Evolutionary conservation across 2,329 filamentous ascomycete genomes (phyloP), one percentile per base, ranked within the genome.

Genomic region (Cladophialophora bantiana): DNA sequence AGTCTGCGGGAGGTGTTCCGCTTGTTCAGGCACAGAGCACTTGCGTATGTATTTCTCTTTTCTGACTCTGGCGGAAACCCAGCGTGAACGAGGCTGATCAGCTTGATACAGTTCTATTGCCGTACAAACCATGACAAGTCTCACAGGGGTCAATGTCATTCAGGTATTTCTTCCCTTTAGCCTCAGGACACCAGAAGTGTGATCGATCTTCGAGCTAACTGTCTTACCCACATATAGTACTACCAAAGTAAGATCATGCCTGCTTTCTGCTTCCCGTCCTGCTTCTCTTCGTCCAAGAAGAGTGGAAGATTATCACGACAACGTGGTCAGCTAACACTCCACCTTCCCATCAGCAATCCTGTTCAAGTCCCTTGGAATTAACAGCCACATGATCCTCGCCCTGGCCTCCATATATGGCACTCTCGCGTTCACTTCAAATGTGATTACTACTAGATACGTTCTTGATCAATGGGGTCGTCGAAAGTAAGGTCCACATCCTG

Each of bases 71-170:
- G 2, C 20, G 45, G 18, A 35, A 15, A 12, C 12, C n/a, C 13
- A n/a, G 9, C 35, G 18, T 9, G 36, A 42, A 20, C 7, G 20
- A 31, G 12, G 35, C 59, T 42, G 85, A 86, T 60, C 82, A 79
- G 48, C 73, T 84, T 68, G 5, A 36, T 59, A 20, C 34, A 69
- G 67, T 7, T 86, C 80, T 75, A 90, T 87, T 53, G 89, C 88
- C 26, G 83, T 92, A 35, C 90, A 92, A 82, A 92, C 91, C 88
- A 91, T 92, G 89, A 90, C 92, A 79, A 89, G 91, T 80, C 72
- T 86, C 85, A 94, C 91, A 18, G 92, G 93, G 83, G 90, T 96
- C 81, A 96, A 96, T 85, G 96, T 94, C 81, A 92, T 95, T 84
- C 95, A 94, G 84, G 62, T 64, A 59, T 13, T 40, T 15, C 12